Conservation (phyloP, 352 stramenopile species). For the Globisporangium splendens region DNA sequence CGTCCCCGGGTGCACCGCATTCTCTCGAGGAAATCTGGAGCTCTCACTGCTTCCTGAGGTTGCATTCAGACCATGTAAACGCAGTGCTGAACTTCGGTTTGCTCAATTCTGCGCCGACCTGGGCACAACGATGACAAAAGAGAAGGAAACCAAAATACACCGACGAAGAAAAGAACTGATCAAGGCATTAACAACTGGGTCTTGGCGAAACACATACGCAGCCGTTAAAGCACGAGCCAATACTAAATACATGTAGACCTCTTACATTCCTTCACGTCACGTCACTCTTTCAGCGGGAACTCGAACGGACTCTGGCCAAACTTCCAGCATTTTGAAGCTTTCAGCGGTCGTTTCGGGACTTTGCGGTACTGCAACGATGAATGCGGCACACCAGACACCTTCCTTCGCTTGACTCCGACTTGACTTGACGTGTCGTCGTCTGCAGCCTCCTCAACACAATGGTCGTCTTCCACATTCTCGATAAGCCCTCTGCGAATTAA, state of each 20-base stretch:
- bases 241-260: conserved; percentile 15
- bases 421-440: conserved; percentile 7
- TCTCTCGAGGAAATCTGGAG: background rate
- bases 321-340: conserved; percentile 74
- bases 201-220: conserved; percentile 15
- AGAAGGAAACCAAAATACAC: conserved; percentile 35
- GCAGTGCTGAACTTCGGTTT: conserved; percentile 18
- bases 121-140: conserved; percentile 8
- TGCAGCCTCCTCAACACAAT: conserved; percentile 2
- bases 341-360: conserved; percentile 60
- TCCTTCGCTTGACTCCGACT: conserved; percentile 23
- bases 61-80: conserved; percentile 14
- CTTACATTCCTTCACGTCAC: conserved; percentile 29
- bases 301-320: conserved; percentile 30
- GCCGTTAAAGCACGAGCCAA: background rate
- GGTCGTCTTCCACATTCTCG: conserved; percentile 31
- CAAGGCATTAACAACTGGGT: conserved; percentile 28
- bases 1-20: background rate
- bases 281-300: conserved; percentile 28
- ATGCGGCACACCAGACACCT: conserved; percentile 8
- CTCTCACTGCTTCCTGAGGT: conserved; percentile 6
- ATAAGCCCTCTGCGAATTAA: conserved; percentile 47
- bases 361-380: conserved; percentile 45
- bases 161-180: conserved; percentile 45
- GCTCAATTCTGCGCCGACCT: conserved; percentile 23